phyloP scores from a whole-genome alignment of 2,329 filamentous ascomycete genomes.

The Hymenoscyphus linearis region DNA sequence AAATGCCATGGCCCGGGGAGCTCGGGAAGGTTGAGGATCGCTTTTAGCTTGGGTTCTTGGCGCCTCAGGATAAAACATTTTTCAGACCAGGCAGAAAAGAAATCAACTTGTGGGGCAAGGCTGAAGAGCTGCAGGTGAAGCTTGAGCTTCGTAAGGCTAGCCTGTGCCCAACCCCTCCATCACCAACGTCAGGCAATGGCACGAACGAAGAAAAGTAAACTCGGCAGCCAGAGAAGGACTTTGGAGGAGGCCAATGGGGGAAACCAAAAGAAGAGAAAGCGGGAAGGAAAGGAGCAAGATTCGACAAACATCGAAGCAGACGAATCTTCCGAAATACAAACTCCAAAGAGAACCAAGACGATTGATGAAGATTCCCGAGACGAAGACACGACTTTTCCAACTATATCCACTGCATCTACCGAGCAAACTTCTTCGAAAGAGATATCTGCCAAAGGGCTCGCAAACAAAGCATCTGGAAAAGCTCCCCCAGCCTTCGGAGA shows the following conservation, averaged over 20 bases:
- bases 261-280: constrained; percentile 9
- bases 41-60: not conserved
- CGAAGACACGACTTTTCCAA: not conserved
- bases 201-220: not conserved
- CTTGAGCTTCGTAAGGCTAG: not conserved
- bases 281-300: not conserved
- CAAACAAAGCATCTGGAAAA: not conserved
- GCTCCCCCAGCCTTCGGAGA: constrained; percentile 32
- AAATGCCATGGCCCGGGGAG: not conserved
- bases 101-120: not conserved
- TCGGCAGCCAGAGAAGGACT: too few relatives aligned
- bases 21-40: too few relatives aligned
- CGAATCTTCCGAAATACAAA: not conserved
- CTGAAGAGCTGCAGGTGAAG: not conserved
- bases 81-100: not conserved
- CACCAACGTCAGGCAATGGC: not conserved
- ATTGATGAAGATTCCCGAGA: not conserved
- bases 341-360: not conserved
- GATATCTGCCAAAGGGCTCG: not conserved
- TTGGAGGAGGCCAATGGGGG: not conserved
- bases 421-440: not conserved
- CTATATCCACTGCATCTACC: not conserved
- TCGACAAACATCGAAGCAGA: not conserved
- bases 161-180: not conserved
- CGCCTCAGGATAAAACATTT: not conserved